Base-by-base conservation (phyloP, 805 yeast species). In the Lipomyces spencermartinsiae region DNA sequence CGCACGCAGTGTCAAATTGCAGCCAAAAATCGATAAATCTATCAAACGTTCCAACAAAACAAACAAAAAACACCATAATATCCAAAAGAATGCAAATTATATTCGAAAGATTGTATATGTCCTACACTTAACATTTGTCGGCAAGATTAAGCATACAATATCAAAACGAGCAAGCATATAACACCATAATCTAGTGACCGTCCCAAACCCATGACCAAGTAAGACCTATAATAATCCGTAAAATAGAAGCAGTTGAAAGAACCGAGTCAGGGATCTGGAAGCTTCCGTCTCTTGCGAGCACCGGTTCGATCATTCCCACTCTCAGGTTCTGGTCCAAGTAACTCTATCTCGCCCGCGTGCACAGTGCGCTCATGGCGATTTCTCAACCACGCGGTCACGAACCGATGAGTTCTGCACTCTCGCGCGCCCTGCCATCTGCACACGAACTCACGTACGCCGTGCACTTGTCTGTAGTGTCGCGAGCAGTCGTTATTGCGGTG, bases 401-500 rank as follows among this genome's bases (percentile, higher is more conserved):
- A 68, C 19, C 71, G 33, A n/a, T 66, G 64, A 10, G 71, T 66
- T 6, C 69, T 53, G 51, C 71, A 68, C 34, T 63, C 71, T n/a
- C 62, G 54, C 19, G 66, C 61, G 46, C 65, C 69, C 53, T 63
- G 59, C 64, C 64, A 68, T 12, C 71, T 61, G 56, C 71, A 68
- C 19, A 62, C 69, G 46, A 62, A 66, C 51, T 68, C 71, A 12
- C 71, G 62, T 16, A 68, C 69, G 19, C 69, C 71, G 56, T 68
- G 71, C 10, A 68, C 70, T 59, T 68, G 71, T 4, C 71, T 51
- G 43, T 33, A 68, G 49, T 68, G 71, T 14, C 71, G 59, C 9
- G 69, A 31, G 67, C 71, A 68, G 67, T 68, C 71, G 53, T 68
- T 68, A 55, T 68, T 62, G 35, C 71, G 63, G 39, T 68, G 69